A percentile compares a stretch with the other conserved stretches of the same genome.
Conservation (phyloP, 225 moss, liverwort and hornwort species). For the Takakia lepidozioides region DNA sequence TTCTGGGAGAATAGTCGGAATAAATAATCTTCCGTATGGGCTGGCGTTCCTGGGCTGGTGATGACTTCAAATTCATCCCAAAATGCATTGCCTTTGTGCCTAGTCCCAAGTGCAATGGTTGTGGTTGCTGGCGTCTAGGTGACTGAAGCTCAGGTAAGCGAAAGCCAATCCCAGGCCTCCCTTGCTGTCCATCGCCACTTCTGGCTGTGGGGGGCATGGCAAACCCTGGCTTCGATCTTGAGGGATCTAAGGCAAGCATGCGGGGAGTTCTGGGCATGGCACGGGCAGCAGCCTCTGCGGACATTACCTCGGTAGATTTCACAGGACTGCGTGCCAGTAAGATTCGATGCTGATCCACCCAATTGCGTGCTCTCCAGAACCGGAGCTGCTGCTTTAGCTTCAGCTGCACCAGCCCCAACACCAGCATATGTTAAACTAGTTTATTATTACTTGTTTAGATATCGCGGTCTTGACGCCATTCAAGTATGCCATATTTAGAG, state of each 20-base stretch:
- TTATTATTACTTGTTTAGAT: too few species aligned
- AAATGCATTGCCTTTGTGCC: constrained; percentile 2
- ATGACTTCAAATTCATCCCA: too few species aligned
- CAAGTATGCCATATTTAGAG: too few species aligned
- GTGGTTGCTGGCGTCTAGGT: constrained; percentile 1
- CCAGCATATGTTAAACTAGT: not conserved
- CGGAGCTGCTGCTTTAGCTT: constrained; percentile 18
- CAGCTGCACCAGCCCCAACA: constrained; percentile 6
- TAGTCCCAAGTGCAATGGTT: not conserved
- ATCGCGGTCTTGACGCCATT: too few species aligned
- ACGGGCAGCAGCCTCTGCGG: constrained; percentile 8
- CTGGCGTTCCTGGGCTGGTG: too few species aligned
- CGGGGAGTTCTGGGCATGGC: not conserved
- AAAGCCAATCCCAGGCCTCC: constrained; percentile 5
- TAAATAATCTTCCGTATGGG: too few species aligned
- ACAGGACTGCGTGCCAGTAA: constrained; percentile 14
- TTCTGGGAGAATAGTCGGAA: constrained; percentile 12
- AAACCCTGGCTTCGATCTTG: not conserved
- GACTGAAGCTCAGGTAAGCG: constrained; percentile 7
- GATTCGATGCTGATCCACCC: constrained; percentile 13
- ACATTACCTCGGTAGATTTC: constrained; percentile 3
- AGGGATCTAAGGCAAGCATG: not conserved
- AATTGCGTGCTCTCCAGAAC: constrained; percentile 23
- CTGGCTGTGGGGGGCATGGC: not conserved
- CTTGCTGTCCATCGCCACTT: constrained; percentile 1